phyloP scores from a whole-genome alignment of 169 alveolate genomes.

The Theileria parva region DNA sequence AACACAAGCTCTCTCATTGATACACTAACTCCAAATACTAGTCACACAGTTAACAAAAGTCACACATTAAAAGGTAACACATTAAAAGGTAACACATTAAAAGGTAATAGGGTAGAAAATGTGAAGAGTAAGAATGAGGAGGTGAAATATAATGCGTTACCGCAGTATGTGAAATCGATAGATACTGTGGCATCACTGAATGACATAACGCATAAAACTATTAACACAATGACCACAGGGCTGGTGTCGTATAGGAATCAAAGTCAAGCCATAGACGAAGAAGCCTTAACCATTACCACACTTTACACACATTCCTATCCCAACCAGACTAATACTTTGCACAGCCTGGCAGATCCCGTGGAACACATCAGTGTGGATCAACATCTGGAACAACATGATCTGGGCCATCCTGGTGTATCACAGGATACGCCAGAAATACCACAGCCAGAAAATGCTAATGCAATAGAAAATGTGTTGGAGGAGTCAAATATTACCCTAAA shows the following conservation, averaged over 20 bases:
- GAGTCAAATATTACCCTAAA: too few relatives aligned
- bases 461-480: too few relatives aligned
- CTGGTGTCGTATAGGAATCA: slow-evolving; percentile 8
- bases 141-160: background rate
- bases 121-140: background rate
- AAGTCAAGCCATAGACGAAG: slow-evolving; percentile 10
- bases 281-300: slow-evolving; percentile 3
- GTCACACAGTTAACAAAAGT: background rate
- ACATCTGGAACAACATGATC: background rate
- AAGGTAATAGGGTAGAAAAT: too few relatives aligned
- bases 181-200: slow-evolving; percentile 12
- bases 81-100: too few relatives aligned
- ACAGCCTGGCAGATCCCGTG: too few relatives aligned
- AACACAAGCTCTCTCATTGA: background rate
- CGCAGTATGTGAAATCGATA: slow-evolving; percentile 2
- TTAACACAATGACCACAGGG: slow-evolving; percentile 17
- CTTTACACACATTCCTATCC: background rate
- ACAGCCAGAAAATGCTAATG: too few relatives aligned
- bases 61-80: too few relatives aligned
- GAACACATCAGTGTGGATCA: too few relatives aligned
- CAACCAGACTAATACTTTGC: too few relatives aligned
- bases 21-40: background rate
- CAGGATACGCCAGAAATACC: background rate
- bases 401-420: background rate
- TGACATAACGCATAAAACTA: slow-evolving; percentile 4